A percentile compares a stretch with the other conserved stretches of the same genome.
phyloP scores from a whole-genome alignment of 495 filamentous ascomycete genomes.

The Podospora appendiculata region DNA sequence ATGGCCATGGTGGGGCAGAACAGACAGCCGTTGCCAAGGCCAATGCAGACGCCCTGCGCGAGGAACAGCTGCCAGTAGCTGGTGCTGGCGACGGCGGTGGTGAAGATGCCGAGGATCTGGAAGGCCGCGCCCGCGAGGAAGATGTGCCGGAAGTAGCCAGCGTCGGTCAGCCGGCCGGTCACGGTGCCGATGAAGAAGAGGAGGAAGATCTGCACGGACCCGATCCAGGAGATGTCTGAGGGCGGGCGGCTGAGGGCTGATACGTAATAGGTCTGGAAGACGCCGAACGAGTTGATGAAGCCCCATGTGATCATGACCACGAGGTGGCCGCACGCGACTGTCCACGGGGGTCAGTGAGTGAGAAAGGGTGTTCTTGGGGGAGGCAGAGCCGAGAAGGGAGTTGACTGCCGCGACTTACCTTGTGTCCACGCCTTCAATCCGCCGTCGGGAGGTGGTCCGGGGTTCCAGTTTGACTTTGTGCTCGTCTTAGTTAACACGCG shows the following conservation, averaged over 20 bases:
- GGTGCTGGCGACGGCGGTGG: slow-evolving; percentile 52
- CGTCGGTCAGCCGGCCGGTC: slow-evolving; percentile 59
- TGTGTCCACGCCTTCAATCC: slow-evolving; percentile 42
- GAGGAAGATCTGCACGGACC: slow-evolving; percentile 65
- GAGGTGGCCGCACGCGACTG: slow-evolving; percentile 37
- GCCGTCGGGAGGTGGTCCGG: slow-evolving; percentile 47
- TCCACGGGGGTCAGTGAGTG: not conserved
- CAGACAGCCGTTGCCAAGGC: slow-evolving; percentile 63
- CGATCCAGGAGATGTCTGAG: slow-evolving; percentile 70
- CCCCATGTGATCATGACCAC: slow-evolving; percentile 43
- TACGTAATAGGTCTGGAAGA: slow-evolving; percentile 76
- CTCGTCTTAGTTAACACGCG: slow-evolving; percentile 30
- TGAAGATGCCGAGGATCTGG: slow-evolving; percentile 62
- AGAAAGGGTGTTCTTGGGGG: too few relatives aligned
- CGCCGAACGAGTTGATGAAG: slow-evolving; percentile 62
- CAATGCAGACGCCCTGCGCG: slow-evolving; percentile 72
- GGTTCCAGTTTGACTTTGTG: slow-evolving; percentile 32
- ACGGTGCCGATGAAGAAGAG: slow-evolving; percentile 65
- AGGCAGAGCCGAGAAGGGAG: too few relatives aligned
- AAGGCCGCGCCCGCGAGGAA: slow-evolving; percentile 33
- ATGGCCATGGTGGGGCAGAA: slow-evolving; percentile 65
- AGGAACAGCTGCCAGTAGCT: slow-evolving; percentile 61
- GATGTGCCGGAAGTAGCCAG: slow-evolving; percentile 46
- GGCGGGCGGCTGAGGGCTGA: slow-evolving; percentile 40
- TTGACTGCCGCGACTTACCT: slow-evolving; percentile 14